Conservation (phyloP, 129 eudicot species). For the Ambrosia trifida region DNA sequence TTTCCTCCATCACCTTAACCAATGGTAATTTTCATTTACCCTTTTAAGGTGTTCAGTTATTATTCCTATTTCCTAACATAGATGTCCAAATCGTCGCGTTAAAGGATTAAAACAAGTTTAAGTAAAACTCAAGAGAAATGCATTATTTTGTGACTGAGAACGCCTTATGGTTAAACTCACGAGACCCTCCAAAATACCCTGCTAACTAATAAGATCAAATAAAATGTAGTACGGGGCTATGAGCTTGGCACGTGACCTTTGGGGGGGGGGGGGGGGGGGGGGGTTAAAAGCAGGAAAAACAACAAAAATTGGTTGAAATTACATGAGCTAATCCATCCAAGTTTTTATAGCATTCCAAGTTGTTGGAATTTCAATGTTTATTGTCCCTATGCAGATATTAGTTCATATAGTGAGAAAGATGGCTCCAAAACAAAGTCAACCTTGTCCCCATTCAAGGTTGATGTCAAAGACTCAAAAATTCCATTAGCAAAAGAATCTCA, state of each 20-base stretch:
- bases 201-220: background rate
- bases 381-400: constrained; percentile 24
- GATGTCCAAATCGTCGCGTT: background rate
- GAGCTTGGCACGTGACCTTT: background rate
- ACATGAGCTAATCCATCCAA: background rate
- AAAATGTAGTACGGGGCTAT: background rate
- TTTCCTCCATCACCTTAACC: constrained; percentile 30
- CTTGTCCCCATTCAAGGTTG: constrained; percentile 20
- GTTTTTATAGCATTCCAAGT: background rate
- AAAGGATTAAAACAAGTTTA: background rate
- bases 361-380: background rate
- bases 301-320: too few relatives aligned
- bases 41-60: background rate
- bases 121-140: too few relatives aligned
- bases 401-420: constrained; percentile 29
- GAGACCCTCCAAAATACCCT: background rate
- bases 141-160: too few relatives aligned
- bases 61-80: background rate
- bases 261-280: too few relatives aligned
- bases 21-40: constrained; percentile 29
- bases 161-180: background rate
- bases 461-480: constrained; percentile 25
- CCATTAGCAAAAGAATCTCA: constrained; percentile 15
- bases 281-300: too few relatives aligned
- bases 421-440: constrained; percentile 24